A percentile compares a stretch with the other conserved stretches of the same genome.
Conservation (phyloP, 495 filamentous ascomycete species). For the Cryomyces antarcticus region DNA sequence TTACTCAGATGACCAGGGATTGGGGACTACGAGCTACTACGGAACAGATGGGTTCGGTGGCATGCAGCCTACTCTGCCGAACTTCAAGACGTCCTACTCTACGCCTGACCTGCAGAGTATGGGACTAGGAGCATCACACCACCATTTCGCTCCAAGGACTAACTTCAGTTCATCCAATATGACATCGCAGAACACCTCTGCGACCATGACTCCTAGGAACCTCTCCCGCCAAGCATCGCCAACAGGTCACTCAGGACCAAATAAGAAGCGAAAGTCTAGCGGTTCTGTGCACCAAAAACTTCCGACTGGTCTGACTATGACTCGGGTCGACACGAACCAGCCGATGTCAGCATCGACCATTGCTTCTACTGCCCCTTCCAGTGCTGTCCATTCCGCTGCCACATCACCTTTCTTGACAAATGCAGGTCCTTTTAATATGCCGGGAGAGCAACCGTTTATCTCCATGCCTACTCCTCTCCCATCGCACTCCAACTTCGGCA, state of each 20-base stretch:
- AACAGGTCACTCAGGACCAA: constrained; percentile 34
- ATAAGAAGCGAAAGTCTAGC: constrained; percentile 61
- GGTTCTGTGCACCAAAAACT: constrained; percentile 32
- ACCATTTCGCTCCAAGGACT: constrained; percentile 7
- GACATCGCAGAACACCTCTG: constrained; percentile 25
- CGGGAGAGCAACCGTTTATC: constrained; percentile 5
- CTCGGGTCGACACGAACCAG: constrained; percentile 32
- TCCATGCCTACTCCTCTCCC: constrained; percentile 4
- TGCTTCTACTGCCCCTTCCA: constrained; percentile 16
- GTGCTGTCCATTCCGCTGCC: constrained; percentile 21
- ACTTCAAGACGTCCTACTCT: constrained; percentile 6
- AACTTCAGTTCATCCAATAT: constrained; percentile 6
- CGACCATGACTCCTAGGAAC: constrained; percentile 35
- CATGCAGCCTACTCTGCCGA: not conserved
- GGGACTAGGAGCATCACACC: not conserved
- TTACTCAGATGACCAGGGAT: not conserved
- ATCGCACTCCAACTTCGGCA: constrained; percentile 26
- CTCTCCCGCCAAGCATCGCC: constrained; percentile 58
- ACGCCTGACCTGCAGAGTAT: constrained; percentile 7
- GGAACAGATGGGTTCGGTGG: not conserved
- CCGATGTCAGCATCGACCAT: constrained; percentile 3
- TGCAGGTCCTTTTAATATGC: constrained; percentile 1
- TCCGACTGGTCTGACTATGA: constrained; percentile 61
- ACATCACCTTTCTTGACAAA: constrained; percentile 7
- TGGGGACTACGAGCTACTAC: not conserved